Conservation (phyloP, 371 early-diverging fungal species). For the Circinella umbellata region DNA sequence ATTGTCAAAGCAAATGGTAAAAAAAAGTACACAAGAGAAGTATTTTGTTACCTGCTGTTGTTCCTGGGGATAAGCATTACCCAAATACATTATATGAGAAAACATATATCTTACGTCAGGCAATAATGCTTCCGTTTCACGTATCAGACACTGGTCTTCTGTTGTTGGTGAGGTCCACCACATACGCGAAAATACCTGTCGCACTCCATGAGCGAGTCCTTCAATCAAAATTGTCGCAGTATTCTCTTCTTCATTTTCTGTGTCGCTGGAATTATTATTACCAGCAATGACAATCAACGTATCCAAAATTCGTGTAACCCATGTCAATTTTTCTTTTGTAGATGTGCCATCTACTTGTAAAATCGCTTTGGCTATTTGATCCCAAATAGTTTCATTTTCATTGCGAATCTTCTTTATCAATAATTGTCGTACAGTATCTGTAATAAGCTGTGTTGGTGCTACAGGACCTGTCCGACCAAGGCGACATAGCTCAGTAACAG, state of each 20-base stretch:
- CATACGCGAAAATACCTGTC: constrained; percentile 10
- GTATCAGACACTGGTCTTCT: background rate
- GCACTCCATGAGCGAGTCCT: constrained; percentile 18
- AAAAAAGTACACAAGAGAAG: no score
- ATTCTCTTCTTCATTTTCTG: background rate
- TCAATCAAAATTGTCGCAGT: background rate
- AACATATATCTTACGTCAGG: constrained; percentile 29
- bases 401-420: constrained; percentile 31
- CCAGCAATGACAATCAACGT: constrained; percentile 51
- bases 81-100: constrained; percentile 12
- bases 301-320: constrained; percentile 59
- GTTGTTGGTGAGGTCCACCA: constrained; percentile 9
- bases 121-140: background rate
- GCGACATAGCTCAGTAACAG: constrained; percentile 36
- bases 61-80: constrained; percentile 11
- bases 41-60: constrained; percentile 38
- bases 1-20: no score
- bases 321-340: constrained; percentile 29
- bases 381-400: constrained; percentile 26
- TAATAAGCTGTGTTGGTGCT: constrained; percentile 16
- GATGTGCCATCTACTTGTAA: constrained; percentile 6
- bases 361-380: constrained; percentile 25
- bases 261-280: background rate
- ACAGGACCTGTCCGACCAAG: constrained; percentile 25
- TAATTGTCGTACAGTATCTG: constrained; percentile 23